These are phyloP conservation scores for Tylopilus vinaceipallidus DNA, from an alignment of 768 basidiomycete genomes.

Conservation along the genomic window DNA sequence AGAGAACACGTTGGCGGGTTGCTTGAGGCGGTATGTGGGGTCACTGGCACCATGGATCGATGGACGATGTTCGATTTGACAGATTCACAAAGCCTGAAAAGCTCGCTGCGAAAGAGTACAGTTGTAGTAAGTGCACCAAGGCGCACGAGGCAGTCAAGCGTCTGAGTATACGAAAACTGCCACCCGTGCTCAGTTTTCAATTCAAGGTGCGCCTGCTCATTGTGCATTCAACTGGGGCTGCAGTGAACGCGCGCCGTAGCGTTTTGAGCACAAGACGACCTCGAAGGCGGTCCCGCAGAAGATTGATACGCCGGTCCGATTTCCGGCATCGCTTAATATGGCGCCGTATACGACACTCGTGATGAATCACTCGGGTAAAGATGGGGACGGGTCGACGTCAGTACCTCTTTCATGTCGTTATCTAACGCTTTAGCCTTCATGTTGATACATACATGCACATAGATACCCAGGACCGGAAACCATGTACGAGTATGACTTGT, in stretches of 20 bases:
- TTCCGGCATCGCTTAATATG: constrained; percentile 87
- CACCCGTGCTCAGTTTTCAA: constrained; percentile 90
- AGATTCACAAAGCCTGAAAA: constrained; percentile 89
- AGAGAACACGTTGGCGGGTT: constrained; percentile 71
- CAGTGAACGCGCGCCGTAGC: constrained; percentile 45
- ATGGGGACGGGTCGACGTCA: constrained; percentile 29
- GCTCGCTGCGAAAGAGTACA: constrained; percentile 78
- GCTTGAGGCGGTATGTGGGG: constrained; percentile 61
- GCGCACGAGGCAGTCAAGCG: constrained; percentile 80
- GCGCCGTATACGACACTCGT: constrained; percentile 74
- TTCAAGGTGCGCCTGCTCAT: constrained; percentile 59
- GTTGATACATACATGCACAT: not conserved
- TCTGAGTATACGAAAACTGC: constrained; percentile 79
- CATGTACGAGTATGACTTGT: constrained; percentile 88
- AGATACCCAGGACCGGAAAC: constrained; percentile 57
- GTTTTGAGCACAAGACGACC: constrained; percentile 84
- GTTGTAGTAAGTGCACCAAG: constrained; percentile 78
- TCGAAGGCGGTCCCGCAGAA: constrained; percentile 78
- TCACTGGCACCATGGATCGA: too few species aligned
- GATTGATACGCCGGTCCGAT: constrained; percentile 78
- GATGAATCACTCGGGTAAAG: constrained; percentile 51
- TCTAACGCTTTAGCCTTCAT: not conserved
- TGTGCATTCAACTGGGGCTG: not conserved
- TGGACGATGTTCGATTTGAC: not conserved
- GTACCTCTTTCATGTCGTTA: not conserved